Base-by-base conservation (phyloP, 1,284 basidiomycete genomes). In the Naganishia liquefaciens region DNA sequence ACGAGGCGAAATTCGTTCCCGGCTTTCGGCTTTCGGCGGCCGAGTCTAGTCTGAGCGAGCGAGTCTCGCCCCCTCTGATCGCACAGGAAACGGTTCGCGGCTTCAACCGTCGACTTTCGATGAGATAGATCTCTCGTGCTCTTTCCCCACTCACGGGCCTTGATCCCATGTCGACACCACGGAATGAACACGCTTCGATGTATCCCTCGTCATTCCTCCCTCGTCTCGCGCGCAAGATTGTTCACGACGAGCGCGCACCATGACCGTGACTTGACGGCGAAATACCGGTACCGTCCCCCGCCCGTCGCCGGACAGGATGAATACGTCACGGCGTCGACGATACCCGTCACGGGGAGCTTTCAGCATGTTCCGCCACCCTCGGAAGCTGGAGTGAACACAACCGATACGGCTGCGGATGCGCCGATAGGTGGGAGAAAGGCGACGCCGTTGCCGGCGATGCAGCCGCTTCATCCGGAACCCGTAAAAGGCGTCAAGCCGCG, bases 381-480 rank as follows among this genome's bases (percentile, higher is more conserved):
- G n/a, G 10, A 25, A 5, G 21, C 10, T 11, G 54, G 33, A 17
- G 37, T 10, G 13, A 25, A 13, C 9, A 37, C 49, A 3, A 9
- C 19, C 30, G 43, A 50, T 21, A 27, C 21, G 25, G 7, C n/a
- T 4, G 28, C 33, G 17, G 37, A 49, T 25, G 57, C n/a, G 30
- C 57, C 57, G 13, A 37, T 60, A 19, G 44, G 21, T 7, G 53
- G 53, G 33, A n/a, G 62, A 23, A 55, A 47, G 23, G 58, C 58
- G 5, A 49, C 25, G 47, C 50, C 43, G 33, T 33, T 64, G 43
- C 66, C 57, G n/a, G 63, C 21, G n/a, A 64, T 68, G 66, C 40
- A 47, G 39, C 62, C 46, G 15, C 21, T 64, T 25, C 40, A 49
- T 23, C 51, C 11, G 13, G 49, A 61, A 37, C 19, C n/a, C 28